Percentiles rank a stretch among this genome's conserved stretches.
Evolutionary conservation across 2,329 filamentous ascomycete genomes (phyloP).

Genomic region (Pyricularia pennisetigena): DNA sequence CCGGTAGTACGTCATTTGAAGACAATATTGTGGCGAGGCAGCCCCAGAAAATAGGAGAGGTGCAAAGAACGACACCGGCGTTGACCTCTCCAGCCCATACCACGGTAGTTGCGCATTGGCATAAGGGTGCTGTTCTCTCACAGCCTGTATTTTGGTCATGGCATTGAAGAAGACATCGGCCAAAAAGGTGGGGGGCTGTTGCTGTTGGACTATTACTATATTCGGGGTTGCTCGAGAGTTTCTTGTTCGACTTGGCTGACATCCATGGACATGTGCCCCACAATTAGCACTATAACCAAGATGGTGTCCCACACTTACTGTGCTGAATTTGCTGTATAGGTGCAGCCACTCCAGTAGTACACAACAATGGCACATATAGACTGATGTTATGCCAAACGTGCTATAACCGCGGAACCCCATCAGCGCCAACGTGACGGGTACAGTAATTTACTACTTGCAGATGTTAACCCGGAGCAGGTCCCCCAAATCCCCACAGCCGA

Average conservation of each 20-base stretch:
- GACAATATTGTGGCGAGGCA: too few relatives aligned
- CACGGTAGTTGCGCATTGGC: background rate
- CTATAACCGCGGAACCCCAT: background rate
- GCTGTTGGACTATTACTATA: background rate
- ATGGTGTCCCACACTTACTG: too few relatives aligned
- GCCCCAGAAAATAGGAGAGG: background rate
- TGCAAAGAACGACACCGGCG: background rate
- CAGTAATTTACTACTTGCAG: too few relatives aligned
- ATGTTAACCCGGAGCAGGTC: too few relatives aligned
- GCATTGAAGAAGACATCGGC: background rate
- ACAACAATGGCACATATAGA: background rate
- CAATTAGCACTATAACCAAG: background rate
- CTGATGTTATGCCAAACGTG: background rate
- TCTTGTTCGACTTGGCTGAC: background rate
- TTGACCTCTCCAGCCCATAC: background rate
- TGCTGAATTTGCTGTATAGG: too few relatives aligned
- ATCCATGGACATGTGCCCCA: background rate
- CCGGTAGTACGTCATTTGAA: too few relatives aligned
- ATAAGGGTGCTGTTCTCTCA: background rate
- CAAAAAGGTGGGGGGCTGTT: background rate
- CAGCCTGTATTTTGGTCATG: background rate
- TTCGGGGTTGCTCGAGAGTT: background rate
- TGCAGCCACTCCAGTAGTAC: too few relatives aligned
- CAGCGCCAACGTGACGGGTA: too few relatives aligned
- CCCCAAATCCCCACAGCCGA: background rate